A percentile compares a stretch with the other conserved stretches of the same genome.
These are phyloP conservation scores for Amanita subjunquillea DNA, from an alignment of 768 basidiomycete genomes.

Conservation along the genomic window DNA sequence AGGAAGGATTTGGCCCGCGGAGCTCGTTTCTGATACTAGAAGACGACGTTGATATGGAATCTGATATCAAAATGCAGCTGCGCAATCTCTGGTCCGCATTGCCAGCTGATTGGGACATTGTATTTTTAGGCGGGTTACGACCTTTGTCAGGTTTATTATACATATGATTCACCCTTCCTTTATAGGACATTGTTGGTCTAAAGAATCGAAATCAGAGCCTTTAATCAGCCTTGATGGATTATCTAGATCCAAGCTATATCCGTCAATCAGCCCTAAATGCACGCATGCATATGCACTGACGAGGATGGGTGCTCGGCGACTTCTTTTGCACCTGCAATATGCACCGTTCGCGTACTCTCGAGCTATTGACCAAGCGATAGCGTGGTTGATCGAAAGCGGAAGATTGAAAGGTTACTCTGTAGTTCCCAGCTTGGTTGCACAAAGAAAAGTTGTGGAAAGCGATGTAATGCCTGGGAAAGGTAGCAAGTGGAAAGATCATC, in stretches of 20 bases:
- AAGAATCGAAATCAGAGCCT: slow-evolving; percentile 43
- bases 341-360: slow-evolving; percentile 70
- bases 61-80: slow-evolving; percentile 36
- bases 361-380: slow-evolving; percentile 63
- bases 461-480: slow-evolving; percentile 45
- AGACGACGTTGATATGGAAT: slow-evolving; percentile 76
- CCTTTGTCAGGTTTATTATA: background rate
- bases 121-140: slow-evolving; percentile 47
- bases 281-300: slow-evolving; percentile 68
- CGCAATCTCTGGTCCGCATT: slow-evolving; percentile 37
- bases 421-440: slow-evolving; percentile 58
- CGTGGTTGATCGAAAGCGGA: slow-evolving; percentile 52
- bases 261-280: slow-evolving; percentile 54
- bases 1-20: slow-evolving; percentile 11
- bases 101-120: slow-evolving; percentile 60
- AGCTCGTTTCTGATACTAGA: slow-evolving; percentile 52
- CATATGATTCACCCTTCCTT: background rate
- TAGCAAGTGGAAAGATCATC: slow-evolving; percentile 43
- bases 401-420: slow-evolving; percentile 52
- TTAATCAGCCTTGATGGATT: slow-evolving; percentile 10
- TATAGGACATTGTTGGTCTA: slow-evolving; percentile 72
- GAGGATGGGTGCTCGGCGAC: slow-evolving; percentile 44
- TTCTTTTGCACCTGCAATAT: slow-evolving; percentile 47
- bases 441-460: slow-evolving; percentile 47
- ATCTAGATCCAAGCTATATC: slow-evolving; percentile 31